phyloP scores from a whole-genome alignment of 2,329 filamentous ascomycete species.

The Pyricularia pennisetigena region DNA sequence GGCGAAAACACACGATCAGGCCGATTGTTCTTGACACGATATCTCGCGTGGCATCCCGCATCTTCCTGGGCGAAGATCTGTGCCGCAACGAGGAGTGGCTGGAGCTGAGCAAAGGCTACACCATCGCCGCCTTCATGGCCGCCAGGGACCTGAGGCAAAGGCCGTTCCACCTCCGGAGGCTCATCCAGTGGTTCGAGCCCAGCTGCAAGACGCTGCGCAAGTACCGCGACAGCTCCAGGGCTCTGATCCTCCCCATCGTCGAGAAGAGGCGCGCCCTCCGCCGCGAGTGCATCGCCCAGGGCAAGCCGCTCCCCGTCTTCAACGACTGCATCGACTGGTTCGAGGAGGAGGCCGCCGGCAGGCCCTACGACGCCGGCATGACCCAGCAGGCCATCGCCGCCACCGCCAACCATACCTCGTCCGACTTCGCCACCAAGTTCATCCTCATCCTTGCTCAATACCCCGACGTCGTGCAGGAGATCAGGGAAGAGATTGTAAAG shows the following conservation, averaged over 20 bases:
- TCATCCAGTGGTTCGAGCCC: conserved; percentile 34
- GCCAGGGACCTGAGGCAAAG: conserved; percentile 26
- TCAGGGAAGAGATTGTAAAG: conserved; percentile 39
- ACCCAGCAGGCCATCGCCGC: background rate
- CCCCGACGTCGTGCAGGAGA: conserved; percentile 37
- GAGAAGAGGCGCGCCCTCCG: conserved; percentile 12
- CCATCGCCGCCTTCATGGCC: conserved; percentile 24
- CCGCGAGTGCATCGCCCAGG: conserved; percentile 1
- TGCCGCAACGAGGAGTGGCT: conserved; percentile 34
- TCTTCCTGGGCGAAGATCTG: conserved; percentile 37
- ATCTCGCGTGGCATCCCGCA: conserved; percentile 35
- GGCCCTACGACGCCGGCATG: conserved; percentile 2
- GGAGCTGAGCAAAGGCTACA: conserved; percentile 35
- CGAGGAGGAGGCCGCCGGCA: conserved; percentile 3
- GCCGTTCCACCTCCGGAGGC: conserved; percentile 27
- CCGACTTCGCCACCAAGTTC: background rate
- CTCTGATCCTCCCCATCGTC: conserved; percentile 19
- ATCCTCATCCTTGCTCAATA: conserved; percentile 13
- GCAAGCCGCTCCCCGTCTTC: background rate
- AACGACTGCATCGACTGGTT: conserved; percentile 4
- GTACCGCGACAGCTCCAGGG: conserved; percentile 25
- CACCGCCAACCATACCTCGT: conserved; percentile 3
- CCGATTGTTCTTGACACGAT: conserved; percentile 29
- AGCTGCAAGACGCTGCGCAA: conserved; percentile 18
- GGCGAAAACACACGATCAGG: conserved; percentile 25